Conservation (phyloP, 2,329 filamentous ascomycete species). For the Claviceps pazoutovae region DNA sequence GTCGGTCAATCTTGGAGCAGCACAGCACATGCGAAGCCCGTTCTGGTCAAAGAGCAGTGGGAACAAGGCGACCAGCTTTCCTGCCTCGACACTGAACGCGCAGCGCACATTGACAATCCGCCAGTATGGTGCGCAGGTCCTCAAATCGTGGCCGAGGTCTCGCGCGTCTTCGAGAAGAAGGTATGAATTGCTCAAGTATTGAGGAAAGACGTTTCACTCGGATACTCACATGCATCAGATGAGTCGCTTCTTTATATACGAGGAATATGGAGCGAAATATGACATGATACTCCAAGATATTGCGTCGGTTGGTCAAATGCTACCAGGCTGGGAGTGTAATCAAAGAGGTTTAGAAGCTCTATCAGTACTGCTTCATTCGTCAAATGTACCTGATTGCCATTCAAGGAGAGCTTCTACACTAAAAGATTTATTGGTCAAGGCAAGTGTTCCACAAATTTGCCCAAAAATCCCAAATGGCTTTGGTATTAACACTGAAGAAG, state of each 20-base stretch:
- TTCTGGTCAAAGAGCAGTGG: not conserved
- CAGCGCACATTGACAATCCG: constrained; percentile 9
- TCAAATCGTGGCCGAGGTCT: constrained; percentile 44
- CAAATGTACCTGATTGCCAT: constrained; percentile 47
- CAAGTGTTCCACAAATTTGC: constrained; percentile 17
- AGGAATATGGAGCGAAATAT: constrained; percentile 84
- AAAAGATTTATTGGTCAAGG: constrained; percentile 82
- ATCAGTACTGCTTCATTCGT: constrained; percentile 58
- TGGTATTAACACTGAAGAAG: constrained; percentile 28
- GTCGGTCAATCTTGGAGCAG: constrained; percentile 32
- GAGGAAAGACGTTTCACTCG: not conserved
- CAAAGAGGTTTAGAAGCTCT: constrained; percentile 77
- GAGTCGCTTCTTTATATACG: constrained; percentile 70
- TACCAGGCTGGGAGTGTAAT: constrained; percentile 64
- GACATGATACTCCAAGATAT: constrained; percentile 73
- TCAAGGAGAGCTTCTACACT: constrained; percentile 67
- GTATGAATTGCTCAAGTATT: constrained; percentile 21
- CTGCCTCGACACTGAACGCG: constrained; percentile 25
- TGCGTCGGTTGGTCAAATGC: constrained; percentile 49
- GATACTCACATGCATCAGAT: constrained; percentile 33
- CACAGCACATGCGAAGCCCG: constrained; percentile 19
- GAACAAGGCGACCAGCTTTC: not conserved
- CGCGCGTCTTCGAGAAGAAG: constrained; percentile 46
- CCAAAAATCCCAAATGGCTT: no score
- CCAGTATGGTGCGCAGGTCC: constrained; percentile 40